phyloP scores from a whole-genome alignment of 1,284 basidiomycete species.

The Phlebopus sp. region DNA sequence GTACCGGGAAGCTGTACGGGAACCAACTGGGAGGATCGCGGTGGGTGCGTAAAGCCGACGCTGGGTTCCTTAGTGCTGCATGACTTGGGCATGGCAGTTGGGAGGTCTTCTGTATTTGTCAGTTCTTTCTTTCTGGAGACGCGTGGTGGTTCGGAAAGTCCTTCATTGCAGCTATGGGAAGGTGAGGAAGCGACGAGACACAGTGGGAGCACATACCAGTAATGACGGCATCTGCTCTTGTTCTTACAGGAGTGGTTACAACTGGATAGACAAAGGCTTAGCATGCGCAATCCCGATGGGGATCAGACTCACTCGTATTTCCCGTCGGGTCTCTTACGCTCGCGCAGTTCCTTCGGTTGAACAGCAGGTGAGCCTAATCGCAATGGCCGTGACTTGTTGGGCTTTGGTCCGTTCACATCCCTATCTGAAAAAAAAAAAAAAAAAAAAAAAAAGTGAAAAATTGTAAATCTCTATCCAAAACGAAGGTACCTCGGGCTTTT shows the following conservation, averaged over 20 bases:
- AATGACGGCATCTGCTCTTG: conserved; percentile 68
- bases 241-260: conserved; percentile 81
- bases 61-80: background rate
- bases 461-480: background rate
- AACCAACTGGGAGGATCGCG: conserved; percentile 1
- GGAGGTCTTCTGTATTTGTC: conserved; percentile 12
- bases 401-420: conserved; percentile 1
- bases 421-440: background rate
- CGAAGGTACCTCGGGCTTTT: conserved; percentile 9
- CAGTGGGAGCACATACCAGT: conserved; percentile 50
- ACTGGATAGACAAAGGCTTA: conserved; percentile 34
- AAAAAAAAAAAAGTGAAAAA: background rate
- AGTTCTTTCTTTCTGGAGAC: conserved; percentile 37
- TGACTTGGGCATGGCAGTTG: conserved; percentile 4
- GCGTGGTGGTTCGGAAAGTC: conserved; percentile 52
- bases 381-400: background rate
- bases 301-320: conserved; percentile 47
- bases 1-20: conserved; percentile 19
- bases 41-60: background rate
- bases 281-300: background rate
- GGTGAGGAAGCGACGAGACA: conserved; percentile 3
- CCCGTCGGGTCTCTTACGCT: conserved; percentile 41
- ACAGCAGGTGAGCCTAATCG: conserved; percentile 2
- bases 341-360: conserved; percentile 6
- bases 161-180: conserved; percentile 63